phyloP scores from a whole-genome alignment of 371 early-diverging fungal genomes.

The Sanchytrium tribonematis region DNA sequence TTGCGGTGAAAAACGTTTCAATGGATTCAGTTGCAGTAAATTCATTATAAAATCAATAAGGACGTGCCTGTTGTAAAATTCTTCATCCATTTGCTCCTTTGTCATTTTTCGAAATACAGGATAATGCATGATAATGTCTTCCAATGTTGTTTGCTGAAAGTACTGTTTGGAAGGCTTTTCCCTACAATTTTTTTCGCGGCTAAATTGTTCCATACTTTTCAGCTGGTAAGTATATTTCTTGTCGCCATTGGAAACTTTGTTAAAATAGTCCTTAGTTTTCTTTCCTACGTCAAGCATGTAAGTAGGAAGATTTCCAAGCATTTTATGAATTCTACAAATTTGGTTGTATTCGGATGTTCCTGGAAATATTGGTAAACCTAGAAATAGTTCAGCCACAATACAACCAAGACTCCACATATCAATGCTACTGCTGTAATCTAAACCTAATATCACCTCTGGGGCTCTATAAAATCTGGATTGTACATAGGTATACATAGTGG shows the following conservation, averaged over 20 bases:
- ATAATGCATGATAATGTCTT: slow-evolving; percentile 46
- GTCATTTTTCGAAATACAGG: slow-evolving; percentile 35
- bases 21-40: slow-evolving; percentile 54
- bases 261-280: slow-evolving; percentile 39
- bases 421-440: slow-evolving; percentile 60
- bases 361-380: slow-evolving; percentile 6
- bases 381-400: slow-evolving; percentile 71
- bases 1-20: slow-evolving; percentile 70
- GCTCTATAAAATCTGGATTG: slow-evolving; percentile 88
- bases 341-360: slow-evolving; percentile 12
- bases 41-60: slow-evolving; percentile 67
- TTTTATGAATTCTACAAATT: slow-evolving; percentile 1
- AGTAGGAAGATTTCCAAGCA: slow-evolving; percentile 24
- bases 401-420: slow-evolving; percentile 99
- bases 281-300: slow-evolving; percentile 62
- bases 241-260: slow-evolving; percentile 18
- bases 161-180: slow-evolving; percentile 67
- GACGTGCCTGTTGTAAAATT: slow-evolving; percentile 8
- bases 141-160: slow-evolving; percentile 38
- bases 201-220: slow-evolving; percentile 52
- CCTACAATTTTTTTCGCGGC: slow-evolving; percentile 13
- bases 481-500: slow-evolving; percentile 65
- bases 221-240: slow-evolving; percentile 26
- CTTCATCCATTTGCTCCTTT: neutral
- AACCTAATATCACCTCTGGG: slow-evolving; percentile 79